Conservation (phyloP, 768 basidiomycete species). For the Lentinula guzmanii region DNA sequence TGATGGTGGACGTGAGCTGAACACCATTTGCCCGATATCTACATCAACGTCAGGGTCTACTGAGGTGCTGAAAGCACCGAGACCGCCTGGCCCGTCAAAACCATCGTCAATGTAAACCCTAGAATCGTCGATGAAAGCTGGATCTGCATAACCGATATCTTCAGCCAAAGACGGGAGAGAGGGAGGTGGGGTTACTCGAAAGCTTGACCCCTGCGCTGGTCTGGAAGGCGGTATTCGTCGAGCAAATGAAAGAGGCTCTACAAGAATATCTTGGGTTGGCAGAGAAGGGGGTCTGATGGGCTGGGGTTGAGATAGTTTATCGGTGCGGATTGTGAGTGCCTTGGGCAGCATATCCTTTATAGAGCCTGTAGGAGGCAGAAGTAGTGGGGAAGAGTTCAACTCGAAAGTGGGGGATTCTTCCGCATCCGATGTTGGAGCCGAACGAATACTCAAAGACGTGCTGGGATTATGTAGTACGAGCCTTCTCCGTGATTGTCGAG, state of each 20-base stretch:
- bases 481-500: not conserved
- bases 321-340: too few relatives aligned
- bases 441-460: not conserved
- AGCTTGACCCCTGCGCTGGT: not conserved
- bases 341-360: conserved; percentile 1
- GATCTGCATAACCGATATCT: conserved; percentile 4
- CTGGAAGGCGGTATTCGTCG: not conserved
- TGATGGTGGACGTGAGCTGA: conserved; percentile 3
- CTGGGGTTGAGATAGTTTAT: not conserved
- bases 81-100: conserved; percentile 2
- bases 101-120: conserved; percentile 4
- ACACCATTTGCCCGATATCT: conserved; percentile 1
- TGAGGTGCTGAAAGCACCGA: conserved; percentile 1
- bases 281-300: not conserved
- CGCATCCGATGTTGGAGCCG: not conserved
- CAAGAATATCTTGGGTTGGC: not conserved
- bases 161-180: not conserved
- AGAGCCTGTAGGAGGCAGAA: conserved; percentile 1
- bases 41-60: not conserved
- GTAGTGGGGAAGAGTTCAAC: conserved; percentile 1
- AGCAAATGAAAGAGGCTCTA: not conserved
- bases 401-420: not conserved
- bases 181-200: not conserved
- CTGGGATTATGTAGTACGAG: not conserved
- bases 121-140: not conserved